Percentiles rank a stretch among this genome's conserved stretches.
phyloP scores from a whole-genome alignment of 495 filamentous ascomycete species.

The Aspergillus sparsus region DNA sequence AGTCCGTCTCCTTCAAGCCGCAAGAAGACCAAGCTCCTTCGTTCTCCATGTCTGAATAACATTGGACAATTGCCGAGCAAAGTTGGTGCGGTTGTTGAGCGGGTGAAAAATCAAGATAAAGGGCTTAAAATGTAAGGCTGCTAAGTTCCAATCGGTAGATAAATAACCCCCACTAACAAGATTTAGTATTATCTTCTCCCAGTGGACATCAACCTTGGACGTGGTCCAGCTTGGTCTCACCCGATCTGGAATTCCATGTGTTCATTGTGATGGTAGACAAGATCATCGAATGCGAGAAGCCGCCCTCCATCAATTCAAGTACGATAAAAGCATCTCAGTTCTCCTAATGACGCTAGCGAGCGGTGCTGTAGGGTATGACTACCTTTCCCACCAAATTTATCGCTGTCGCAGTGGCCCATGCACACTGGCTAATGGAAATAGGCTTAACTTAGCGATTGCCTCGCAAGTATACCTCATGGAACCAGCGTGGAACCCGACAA shows the following conservation, averaged over 20 bases:
- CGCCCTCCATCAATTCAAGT: neutral
- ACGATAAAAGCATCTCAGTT: neutral
- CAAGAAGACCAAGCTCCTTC: no score
- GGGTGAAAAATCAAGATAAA: no score
- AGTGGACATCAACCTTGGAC: slow-evolving; percentile 1
- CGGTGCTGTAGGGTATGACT: neutral
- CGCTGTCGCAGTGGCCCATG: neutral
- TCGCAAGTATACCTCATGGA: slow-evolving; percentile 9
- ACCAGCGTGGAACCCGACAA: neutral
- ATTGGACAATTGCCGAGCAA: no score
- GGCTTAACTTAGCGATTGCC: neutral
- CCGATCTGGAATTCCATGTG: neutral
- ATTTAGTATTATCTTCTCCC: neutral
- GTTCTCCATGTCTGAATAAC: no score
- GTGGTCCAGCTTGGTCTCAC: neutral
- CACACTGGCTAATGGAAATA: neutral
- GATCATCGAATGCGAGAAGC: no score
- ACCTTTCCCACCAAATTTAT: neutral
- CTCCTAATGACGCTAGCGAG: neutral
- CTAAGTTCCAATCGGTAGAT: no score
- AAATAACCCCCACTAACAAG: neutral
- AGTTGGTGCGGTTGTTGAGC: no score
- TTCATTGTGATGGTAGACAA: neutral
- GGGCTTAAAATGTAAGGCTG: no score
- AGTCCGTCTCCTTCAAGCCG: no score